Percentiles rank a stretch among this genome's conserved stretches.
Evolutionary conservation across 2,329 filamentous ascomycete genomes (phyloP).

Genomic region (Botrytis medusae): DNA sequence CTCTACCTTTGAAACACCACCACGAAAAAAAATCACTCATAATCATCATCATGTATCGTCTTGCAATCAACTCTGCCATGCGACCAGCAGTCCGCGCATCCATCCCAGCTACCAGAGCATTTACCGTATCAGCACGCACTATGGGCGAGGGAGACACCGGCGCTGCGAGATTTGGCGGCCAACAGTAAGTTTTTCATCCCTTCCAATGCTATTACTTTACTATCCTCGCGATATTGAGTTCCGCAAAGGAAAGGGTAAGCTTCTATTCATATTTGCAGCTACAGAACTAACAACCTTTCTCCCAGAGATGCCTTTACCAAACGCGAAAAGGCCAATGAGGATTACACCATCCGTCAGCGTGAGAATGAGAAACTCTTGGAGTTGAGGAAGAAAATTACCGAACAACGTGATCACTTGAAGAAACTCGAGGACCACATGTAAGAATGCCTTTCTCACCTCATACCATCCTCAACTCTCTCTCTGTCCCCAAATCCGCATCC

Average conservation of each 20-base stretch:
- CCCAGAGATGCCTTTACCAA: constrained; percentile 85
- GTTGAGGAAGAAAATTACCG: constrained; percentile 70
- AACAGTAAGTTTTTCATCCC: constrained; percentile 28
- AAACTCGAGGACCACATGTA: constrained; percentile 87
- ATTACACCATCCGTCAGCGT: constrained; percentile 23
- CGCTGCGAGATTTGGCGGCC: constrained; percentile 31
- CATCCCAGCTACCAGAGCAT: constrained; percentile 52
- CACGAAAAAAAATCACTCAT: constrained; percentile 3
- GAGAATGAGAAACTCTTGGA: constrained; percentile 56
- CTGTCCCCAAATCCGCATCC: neutral
- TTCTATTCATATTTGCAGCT: neutral
- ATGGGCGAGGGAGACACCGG: constrained; percentile 66
- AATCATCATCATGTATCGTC: constrained; percentile 61
- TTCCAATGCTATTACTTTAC: neutral
- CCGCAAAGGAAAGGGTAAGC: constrained; percentile 8
- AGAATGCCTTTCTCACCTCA: constrained; percentile 41
- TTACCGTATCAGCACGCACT: constrained; percentile 40
- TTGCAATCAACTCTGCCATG: constrained; percentile 54
- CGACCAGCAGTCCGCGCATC: constrained; percentile 46
- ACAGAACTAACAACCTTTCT: constrained; percentile 26
- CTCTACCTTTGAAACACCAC: neutral
- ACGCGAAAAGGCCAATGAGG: constrained; percentile 70
- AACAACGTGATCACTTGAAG: constrained; percentile 81
- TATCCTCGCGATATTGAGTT: constrained; percentile 13
- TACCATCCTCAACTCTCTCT: neutral